Percentiles rank a stretch among this genome's conserved stretches.
phyloP scores from a whole-genome alignment of 768 basidiomycete genomes.

The Imleria badia region DNA sequence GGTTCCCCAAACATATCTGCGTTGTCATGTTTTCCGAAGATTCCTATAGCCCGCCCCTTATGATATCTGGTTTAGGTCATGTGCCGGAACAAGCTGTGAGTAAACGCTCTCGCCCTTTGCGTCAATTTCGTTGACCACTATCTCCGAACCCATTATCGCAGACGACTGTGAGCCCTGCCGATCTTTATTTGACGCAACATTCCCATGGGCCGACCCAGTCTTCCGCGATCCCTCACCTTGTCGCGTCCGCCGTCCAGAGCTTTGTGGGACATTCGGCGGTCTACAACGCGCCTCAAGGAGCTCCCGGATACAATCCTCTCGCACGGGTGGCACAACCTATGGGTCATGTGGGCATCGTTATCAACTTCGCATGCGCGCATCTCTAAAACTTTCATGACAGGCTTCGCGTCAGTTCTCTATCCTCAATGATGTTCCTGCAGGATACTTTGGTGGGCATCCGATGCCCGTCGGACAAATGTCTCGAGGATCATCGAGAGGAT shows the following conservation, averaged over 20 bases:
- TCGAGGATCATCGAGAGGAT: neutral
- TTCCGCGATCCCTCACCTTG: too few relatives aligned
- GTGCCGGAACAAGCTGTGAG: constrained; percentile 6
- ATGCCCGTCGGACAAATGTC: neutral
- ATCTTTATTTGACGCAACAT: neutral
- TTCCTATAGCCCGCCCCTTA: neutral
- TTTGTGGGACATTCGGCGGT: neutral
- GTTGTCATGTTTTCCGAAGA: constrained; percentile 1
- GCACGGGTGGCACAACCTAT: neutral
- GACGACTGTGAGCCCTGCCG: neutral
- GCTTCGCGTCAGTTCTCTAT: neutral
- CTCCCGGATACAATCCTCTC: neutral
- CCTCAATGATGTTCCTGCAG: too few relatives aligned
- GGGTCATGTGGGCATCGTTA: constrained; percentile 4
- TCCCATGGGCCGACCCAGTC: neutral
- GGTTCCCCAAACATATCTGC: neutral
- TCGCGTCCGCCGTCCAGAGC: neutral
- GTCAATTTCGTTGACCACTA: neutral
- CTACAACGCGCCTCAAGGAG: neutral
- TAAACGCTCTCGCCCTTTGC: neutral
- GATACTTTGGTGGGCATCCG: neutral
- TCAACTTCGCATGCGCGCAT: neutral
- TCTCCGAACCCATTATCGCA: neutral
- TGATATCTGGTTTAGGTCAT: neutral
- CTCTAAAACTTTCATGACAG: neutral